Percentiles rank a stretch among this genome's conserved stretches.
phyloP scores from a whole-genome alignment of 164 flowering plant species.

The Dillenia suffruticosa region DNA sequence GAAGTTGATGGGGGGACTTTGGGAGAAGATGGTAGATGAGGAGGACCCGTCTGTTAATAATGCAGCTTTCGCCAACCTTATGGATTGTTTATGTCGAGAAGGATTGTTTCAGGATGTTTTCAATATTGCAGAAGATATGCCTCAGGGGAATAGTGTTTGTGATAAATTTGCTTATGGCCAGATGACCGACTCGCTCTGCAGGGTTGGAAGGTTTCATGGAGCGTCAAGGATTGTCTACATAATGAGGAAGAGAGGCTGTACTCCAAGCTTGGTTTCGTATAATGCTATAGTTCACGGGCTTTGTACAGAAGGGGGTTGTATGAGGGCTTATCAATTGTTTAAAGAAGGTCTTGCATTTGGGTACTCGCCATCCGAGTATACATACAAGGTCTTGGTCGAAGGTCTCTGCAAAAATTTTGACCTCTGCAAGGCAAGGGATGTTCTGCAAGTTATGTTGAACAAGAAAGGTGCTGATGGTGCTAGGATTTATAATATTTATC shows the following conservation, averaged over 20 bases:
- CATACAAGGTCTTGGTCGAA: constrained; percentile 66
- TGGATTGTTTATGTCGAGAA: constrained; percentile 66
- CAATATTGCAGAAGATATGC: constrained; percentile 79
- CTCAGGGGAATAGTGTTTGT: constrained; percentile 54
- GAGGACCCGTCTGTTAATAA: constrained; percentile 37
- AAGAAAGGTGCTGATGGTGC: constrained; percentile 42
- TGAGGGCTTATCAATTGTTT: constrained; percentile 85
- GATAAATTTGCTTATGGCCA: constrained; percentile 68
- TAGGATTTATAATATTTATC: constrained; percentile 73
- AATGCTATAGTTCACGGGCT: constrained; percentile 80
- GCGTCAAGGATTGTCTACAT: constrained; percentile 88
- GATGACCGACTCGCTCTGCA: constrained; percentile 86
- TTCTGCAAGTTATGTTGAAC: constrained; percentile 53
- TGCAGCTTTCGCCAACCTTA: constrained; percentile 72
- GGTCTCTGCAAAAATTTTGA: constrained; percentile 60
- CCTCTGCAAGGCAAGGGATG: constrained; percentile 54
- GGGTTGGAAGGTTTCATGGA: constrained; percentile 60
- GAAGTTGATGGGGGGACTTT: constrained; percentile 53
- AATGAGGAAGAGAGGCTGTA: constrained; percentile 66
- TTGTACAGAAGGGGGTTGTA: constrained; percentile 65
- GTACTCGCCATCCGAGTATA: constrained; percentile 57
- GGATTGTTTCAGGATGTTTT: constrained; percentile 67
- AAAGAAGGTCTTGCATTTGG: constrained; percentile 69
- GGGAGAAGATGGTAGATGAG: constrained; percentile 53
- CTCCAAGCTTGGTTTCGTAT: constrained; percentile 60